Evolutionary conservation across 306 rosid species (phyloP), one percentile per base, ranked within the genome.

Genomic region (Cajanus cajan): DNA sequence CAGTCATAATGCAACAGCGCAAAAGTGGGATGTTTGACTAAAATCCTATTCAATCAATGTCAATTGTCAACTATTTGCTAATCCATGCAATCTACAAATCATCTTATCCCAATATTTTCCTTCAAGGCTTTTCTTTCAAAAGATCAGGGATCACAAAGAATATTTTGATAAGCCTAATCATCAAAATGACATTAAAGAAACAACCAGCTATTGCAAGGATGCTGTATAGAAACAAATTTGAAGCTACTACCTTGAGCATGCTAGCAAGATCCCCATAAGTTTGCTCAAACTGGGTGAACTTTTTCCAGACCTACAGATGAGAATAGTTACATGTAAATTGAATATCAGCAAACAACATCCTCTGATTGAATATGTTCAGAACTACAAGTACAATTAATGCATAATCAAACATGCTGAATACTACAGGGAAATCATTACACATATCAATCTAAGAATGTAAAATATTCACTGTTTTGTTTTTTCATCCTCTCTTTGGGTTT

Each of bases 181-280:
- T 47, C 48, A 44, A 63, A 9, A 62, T 79, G 78, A 16, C 7
- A 4, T 28, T 14, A 15, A 73, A 59, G 25, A 68, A 74, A 71
- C 36, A 33, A 33, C 41, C 22, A 40, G 6, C 31, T 48, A 28
- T 65, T n/a, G 16, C 71, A 66, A 62, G 65, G 36, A 51, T 74
- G 33, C 55, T 40, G 45, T 25, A 78, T 76, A 22, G n/a, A 59
- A 68, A 68, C 13, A 78, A 47, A 80, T 47, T 22, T 37, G 13
- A 37, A 19, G 41, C 9, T 37, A 28, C 59, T 78, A 92, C 98
- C 98, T 95, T 95, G 85, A 90, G 85, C 97, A 95, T 90, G 87
- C 98, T 90, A 22, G 91, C 88, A 87, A 95, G 88, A 86, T 95
- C 98, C 68, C 98, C 98, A 55, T 91, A 95, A 73, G 96, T 92